Evolutionary conservation across 352 stramenopile species (phyloP).

Genomic region (Aphanomyces invadans): DNA sequence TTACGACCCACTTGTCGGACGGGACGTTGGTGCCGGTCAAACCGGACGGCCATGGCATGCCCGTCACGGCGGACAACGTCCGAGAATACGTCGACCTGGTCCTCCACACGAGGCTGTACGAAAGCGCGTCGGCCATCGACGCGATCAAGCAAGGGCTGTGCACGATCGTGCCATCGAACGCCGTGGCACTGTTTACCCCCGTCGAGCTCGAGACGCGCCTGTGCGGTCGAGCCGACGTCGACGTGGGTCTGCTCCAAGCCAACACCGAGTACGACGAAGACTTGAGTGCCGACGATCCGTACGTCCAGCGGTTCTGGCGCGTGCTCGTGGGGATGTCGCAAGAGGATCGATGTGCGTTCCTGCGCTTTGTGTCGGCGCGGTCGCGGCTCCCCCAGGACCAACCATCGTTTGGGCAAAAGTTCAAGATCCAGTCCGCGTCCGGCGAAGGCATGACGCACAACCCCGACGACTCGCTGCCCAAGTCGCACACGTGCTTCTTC

Average conservation of each 20-base stretch:
- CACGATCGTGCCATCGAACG: constrained; percentile 62
- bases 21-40: constrained; percentile 42
- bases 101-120: constrained; percentile 35
- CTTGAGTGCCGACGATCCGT: constrained; percentile 47
- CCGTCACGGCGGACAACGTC: constrained; percentile 46
- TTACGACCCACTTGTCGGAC: constrained; percentile 70
- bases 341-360: constrained; percentile 61
- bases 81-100: constrained; percentile 40
- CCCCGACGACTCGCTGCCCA: constrained; percentile 57
- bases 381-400: constrained; percentile 52
- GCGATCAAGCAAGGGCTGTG: constrained; percentile 68
- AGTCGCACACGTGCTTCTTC: constrained; percentile 87
- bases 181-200: constrained; percentile 50
- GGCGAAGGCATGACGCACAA: constrained; percentile 26
- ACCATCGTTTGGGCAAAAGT: constrained; percentile 72
- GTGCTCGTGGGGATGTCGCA: constrained; percentile 51
- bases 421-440: constrained; percentile 73
- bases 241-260: constrained; percentile 53
- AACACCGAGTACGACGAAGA: constrained; percentile 85
- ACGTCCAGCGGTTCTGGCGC: constrained; percentile 72
- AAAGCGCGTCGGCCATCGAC: constrained; percentile 46
- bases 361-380: constrained; percentile 77
- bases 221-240: constrained; percentile 62
- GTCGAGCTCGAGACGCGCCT: constrained; percentile 63
- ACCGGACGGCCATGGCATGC: constrained; percentile 29